A percentile compares a stretch with the other conserved stretches of the same genome.
phyloP scores from a whole-genome alignment of 495 filamentous ascomycete genomes.

The Amniculicola lignicola region DNA sequence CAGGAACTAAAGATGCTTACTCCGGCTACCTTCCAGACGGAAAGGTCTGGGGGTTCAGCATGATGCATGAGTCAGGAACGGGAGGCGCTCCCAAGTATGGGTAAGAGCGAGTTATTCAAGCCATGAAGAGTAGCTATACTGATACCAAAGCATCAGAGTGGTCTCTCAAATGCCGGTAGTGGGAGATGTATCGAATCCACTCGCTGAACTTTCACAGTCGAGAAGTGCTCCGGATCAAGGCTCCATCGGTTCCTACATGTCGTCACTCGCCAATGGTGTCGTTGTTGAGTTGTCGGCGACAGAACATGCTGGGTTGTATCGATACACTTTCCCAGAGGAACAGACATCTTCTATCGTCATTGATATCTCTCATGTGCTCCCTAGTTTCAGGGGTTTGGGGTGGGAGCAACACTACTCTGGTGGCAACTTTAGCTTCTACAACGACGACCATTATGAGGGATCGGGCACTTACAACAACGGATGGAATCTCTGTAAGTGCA shows the following conservation, averaged over 20 bases:
- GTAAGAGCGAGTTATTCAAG: background rate
- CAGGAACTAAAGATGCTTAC: constrained; percentile 57
- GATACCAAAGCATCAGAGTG: constrained; percentile 51
- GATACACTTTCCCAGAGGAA: constrained; percentile 57
- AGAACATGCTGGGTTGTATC: constrained; percentile 60
- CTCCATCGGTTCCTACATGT: constrained; percentile 63
- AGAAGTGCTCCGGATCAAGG: constrained; percentile 52
- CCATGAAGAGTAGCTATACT: background rate
- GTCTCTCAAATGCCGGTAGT: constrained; percentile 63
- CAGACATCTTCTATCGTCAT: constrained; percentile 56
- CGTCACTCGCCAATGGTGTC: constrained; percentile 53
- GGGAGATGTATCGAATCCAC: constrained; percentile 53
- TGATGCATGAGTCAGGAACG: constrained; percentile 74
- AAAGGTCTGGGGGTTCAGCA: constrained; percentile 64
- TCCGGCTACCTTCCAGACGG: constrained; percentile 59
- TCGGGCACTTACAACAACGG: constrained; percentile 63
- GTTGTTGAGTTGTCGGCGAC: constrained; percentile 59
- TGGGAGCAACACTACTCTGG: constrained; percentile 64
- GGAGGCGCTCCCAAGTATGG: constrained; percentile 67
- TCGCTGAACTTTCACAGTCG: constrained; percentile 54
- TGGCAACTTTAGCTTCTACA: constrained; percentile 55
- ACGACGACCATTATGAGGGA: constrained; percentile 60
- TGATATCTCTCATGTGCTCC: constrained; percentile 69
- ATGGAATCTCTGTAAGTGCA: constrained; percentile 55
- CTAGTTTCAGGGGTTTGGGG: constrained; percentile 57